Evolutionary conservation across 169 alveolate genomes (phyloP).

Genomic region (Plasmodium cynomolgi): DNA sequence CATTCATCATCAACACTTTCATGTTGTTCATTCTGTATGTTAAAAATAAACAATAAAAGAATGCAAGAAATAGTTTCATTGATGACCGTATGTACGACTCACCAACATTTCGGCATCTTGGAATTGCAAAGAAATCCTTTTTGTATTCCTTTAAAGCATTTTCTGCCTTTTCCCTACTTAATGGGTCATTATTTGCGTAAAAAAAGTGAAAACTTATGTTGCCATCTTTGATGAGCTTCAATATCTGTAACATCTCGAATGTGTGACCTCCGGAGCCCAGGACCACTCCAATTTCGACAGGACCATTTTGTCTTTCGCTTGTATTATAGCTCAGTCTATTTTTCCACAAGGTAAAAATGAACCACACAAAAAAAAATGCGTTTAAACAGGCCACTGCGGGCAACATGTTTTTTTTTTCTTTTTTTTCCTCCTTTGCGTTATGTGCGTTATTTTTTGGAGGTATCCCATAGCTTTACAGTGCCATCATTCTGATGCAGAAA

Average conservation of each 20-base stretch:
- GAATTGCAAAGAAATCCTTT: conserved; percentile 43
- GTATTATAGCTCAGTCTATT: neutral
- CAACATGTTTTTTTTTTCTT: conserved; percentile 12
- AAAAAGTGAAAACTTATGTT: conserved; percentile 49
- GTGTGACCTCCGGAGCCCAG: conserved; percentile 73
- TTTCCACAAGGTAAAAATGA: conserved; percentile 10
- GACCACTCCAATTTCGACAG: conserved; percentile 60
- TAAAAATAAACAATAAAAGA: conserved; percentile 64
- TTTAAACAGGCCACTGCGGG: neutral
- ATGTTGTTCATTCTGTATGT: conserved; percentile 59
- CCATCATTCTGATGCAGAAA: conserved; percentile 16
- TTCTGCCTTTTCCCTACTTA: conserved; percentile 62
- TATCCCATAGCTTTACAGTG: conserved; percentile 47
- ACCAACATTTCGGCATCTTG: conserved; percentile 73
- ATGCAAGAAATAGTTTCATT: conserved; percentile 27
- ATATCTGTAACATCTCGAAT: conserved; percentile 56
- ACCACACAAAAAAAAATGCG: conserved; percentile 26
- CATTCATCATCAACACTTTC: conserved; percentile 41
- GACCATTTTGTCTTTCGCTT: conserved; percentile 20
- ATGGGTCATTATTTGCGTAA: conserved; percentile 48
- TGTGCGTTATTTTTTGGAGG: neutral
- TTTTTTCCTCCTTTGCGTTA: neutral
- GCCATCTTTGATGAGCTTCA: conserved; percentile 36
- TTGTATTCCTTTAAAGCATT: conserved; percentile 24
- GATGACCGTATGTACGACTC: conserved; percentile 29